phyloP scores from a whole-genome alignment of 108 stramenopile genomes.

The Cylindrotheca fusiformis region DNA sequence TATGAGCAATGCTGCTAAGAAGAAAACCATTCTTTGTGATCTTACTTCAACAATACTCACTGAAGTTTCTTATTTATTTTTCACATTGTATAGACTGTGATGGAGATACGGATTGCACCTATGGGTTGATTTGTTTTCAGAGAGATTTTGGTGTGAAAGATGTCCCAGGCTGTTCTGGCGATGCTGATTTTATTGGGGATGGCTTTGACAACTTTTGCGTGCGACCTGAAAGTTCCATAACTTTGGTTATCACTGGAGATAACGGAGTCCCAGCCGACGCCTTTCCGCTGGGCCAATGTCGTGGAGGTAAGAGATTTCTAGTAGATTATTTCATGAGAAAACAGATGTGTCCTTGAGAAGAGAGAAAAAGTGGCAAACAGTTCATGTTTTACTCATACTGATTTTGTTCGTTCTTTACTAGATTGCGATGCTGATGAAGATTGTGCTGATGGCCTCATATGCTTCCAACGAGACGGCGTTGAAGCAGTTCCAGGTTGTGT shows the following conservation, averaged over 20 bases:
- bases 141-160: background rate
- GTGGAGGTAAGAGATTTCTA: background rate
- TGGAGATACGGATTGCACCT: background rate
- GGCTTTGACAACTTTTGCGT: background rate
- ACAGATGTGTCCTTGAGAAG: too few species aligned
- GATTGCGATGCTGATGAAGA: too few species aligned
- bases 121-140: background rate
- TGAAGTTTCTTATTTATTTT: too few species aligned
- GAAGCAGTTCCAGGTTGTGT: background rate
- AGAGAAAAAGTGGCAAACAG: too few species aligned
- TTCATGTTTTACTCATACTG: background rate
- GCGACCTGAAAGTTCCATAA: background rate
- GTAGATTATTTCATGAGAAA: too few species aligned
- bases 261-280: background rate
- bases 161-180: background rate
- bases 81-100: background rate
- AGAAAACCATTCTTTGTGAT: too few species aligned
- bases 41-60: too few species aligned
- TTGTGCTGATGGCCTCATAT: background rate
- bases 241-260: background rate
- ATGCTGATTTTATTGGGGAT: background rate
- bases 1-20: background rate
- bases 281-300: background rate
- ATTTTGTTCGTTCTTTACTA: background rate
- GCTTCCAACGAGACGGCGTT: background rate